Percentiles rank a stretch among this genome's conserved stretches.
Conservation (phyloP, 2,329 filamentous ascomycete genomes). For the Lachnellula arida region DNA sequence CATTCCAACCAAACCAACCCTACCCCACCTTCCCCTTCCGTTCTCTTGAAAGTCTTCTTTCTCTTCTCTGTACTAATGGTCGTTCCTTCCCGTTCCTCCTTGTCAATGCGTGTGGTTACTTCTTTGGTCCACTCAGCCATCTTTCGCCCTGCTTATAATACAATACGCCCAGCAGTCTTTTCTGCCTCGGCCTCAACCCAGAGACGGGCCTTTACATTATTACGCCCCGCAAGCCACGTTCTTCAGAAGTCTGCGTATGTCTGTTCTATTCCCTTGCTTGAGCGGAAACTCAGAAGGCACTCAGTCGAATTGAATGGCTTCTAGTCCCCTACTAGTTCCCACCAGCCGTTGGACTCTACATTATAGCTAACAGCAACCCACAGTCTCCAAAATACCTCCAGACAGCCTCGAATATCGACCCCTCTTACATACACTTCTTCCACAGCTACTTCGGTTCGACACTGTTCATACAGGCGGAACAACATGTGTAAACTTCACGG, state of each 20-base stretch:
- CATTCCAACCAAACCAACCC: neutral
- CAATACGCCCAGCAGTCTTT: constrained; percentile 23
- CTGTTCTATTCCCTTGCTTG: neutral
- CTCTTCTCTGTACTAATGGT: constrained; percentile 1
- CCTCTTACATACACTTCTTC: constrained; percentile 16
- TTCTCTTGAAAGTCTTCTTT: constrained; percentile 2
- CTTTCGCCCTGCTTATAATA: constrained; percentile 17
- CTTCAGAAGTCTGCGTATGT: constrained; percentile 14
- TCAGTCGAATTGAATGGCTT: neutral
- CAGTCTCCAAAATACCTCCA: constrained; percentile 21
- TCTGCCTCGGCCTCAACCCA: constrained; percentile 17
- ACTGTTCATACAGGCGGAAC: constrained; percentile 70
- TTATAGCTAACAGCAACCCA: constrained; percentile 1
- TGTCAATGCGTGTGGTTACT: constrained; percentile 30
- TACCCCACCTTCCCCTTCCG: constrained; percentile 7
- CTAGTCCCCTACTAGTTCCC: neutral
- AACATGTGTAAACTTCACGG: constrained; percentile 64
- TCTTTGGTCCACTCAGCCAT: constrained; percentile 17
- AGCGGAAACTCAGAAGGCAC: neutral
- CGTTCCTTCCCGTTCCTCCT: constrained; percentile 10
- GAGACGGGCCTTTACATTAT: constrained; percentile 22
- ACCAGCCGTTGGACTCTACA: neutral
- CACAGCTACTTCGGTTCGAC: constrained; percentile 36
- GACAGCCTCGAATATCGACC: constrained; percentile 21
- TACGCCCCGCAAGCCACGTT: constrained; percentile 9